phyloP scores from a whole-genome alignment of 2,329 filamentous ascomycete genomes.

The Colletotrichum eremochloae region DNA sequence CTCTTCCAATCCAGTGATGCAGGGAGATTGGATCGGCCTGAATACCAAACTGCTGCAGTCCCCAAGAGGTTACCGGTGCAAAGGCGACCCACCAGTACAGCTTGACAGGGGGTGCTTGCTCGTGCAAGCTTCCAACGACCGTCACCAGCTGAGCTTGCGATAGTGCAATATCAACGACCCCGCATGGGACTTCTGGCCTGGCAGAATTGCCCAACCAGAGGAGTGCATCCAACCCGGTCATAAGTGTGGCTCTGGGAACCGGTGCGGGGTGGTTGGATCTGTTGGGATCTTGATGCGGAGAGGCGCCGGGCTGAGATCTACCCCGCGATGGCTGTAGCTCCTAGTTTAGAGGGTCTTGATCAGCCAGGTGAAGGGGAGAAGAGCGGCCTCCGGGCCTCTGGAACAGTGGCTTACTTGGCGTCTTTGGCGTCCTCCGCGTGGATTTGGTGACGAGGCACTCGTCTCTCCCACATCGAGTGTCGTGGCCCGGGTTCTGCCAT shows the following conservation, averaged over 20 bases:
- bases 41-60: slow-evolving; percentile 2
- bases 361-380: neutral
- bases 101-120: slow-evolving; percentile 12
- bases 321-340: slow-evolving; percentile 5
- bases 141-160: slow-evolving; percentile 3
- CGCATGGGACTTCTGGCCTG: neutral
- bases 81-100: slow-evolving; percentile 12
- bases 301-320: neutral
- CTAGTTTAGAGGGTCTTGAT: neutral
- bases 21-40: slow-evolving; percentile 13
- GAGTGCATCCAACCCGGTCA: neutral
- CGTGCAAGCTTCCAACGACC: neutral
- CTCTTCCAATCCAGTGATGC: neutral
- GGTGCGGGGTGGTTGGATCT: neutral
- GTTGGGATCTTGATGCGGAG: neutral
- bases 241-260: neutral
- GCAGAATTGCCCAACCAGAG: neutral
- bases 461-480: neutral
- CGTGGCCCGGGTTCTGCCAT: neutral
- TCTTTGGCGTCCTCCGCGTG: neutral
- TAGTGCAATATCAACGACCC: neutral
- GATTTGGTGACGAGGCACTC: neutral
- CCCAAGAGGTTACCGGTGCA: slow-evolving; percentile 1
- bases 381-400: neutral
- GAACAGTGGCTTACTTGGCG: neutral